Evolutionary conservation across 2,329 filamentous ascomycete species (phyloP).

Genomic region (Fusarium fracticaudum): DNA sequence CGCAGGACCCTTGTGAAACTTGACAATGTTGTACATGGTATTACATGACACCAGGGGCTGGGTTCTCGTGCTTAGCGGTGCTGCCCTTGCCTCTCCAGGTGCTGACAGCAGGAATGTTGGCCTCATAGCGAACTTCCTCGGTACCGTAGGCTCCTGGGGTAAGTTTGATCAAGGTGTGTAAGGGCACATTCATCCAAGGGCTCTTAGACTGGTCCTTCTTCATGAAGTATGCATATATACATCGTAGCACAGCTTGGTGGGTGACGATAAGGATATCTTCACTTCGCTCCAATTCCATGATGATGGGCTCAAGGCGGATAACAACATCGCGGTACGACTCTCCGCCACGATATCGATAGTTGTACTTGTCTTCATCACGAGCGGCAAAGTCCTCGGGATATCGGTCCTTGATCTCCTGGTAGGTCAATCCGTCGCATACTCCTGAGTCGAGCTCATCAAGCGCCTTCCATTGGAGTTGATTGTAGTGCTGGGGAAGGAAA

Average conservation of each 20-base stretch:
- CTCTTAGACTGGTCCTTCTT: conserved; percentile 92
- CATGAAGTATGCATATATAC: conserved; percentile 99
- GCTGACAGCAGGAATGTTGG: conserved; percentile 93
- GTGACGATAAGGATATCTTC: conserved; percentile 99
- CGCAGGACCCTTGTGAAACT: neutral
- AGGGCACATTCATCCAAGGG: conserved; percentile 98
- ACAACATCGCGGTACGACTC: conserved; percentile 97
- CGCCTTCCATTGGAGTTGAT: conserved; percentile 98
- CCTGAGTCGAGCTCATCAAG: conserved; percentile 96
- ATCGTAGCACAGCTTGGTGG: conserved; percentile 94
- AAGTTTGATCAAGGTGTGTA: conserved; percentile 96
- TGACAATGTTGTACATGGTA: neutral
- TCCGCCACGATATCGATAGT: conserved; percentile 96
- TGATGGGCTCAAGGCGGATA: conserved; percentile 96
- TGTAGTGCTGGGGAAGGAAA: conserved; percentile 82
- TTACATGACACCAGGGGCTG: conserved; percentile 52
- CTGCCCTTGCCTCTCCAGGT: conserved; percentile 96
- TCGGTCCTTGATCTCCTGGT: conserved; percentile 89
- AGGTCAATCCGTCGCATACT: conserved; percentile 95
- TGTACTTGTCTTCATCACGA: conserved; percentile 98
- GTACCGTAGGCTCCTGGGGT: conserved; percentile 95
- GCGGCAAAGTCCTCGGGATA: conserved; percentile 96
- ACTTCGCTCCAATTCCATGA: conserved; percentile 97
- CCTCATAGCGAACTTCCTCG: conserved; percentile 85
- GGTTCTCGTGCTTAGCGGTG: conserved; percentile 85